Base-by-base conservation (phyloP, 331 rosid species). In the Telfairia occidentalis region DNA sequence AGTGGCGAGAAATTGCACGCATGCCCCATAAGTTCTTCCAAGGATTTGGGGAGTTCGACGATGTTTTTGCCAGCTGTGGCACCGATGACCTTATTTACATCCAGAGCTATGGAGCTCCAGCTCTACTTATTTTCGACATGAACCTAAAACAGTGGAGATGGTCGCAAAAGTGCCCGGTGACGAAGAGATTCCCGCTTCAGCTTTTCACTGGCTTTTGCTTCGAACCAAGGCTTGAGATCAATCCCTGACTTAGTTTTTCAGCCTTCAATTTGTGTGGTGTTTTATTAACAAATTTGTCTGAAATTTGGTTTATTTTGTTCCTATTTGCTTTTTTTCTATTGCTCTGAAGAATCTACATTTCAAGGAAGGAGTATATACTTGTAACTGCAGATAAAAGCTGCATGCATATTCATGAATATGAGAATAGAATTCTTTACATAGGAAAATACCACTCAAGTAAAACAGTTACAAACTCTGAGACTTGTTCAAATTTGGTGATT, bases 191-290 rank as follows among this genome's bases (percentile, higher is more conserved):
- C 53, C 91, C 98, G 0, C 89, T 92, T 67, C 96, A 92, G 86
- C 90, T 92, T 64, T 92, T 92, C 73, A 83, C 96, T n/a, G 98
- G 98, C 32, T 92, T 92, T 78, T 89, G 96, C 89, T 92, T 92
- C 3, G 96, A 92, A 74, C 98, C 98, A 13, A 82, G 96, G 84
- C 98, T 92, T 73, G 90, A 87, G 82, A 78, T 87, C 67, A 76
- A 88, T 78, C 97, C 99, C 7, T 95, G 83, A 87, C 54, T 82
- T 55, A 65, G 34, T 42, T 43, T 37, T n/a, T 34, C 10, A 21
- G 18, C 42, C 43, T 2, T 30, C 24, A 10, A 18, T 48, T 70
- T 24, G 65, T 48, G 70, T 29, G 80, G 85, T 81, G 81, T 74
- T n/a, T n/a, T 72, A 34, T 81, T 57, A 67, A 40, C 82, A 61